Evolutionary conservation across 2,329 filamentous ascomycete species (phyloP).

Genomic region (Aspergillus quadrilineatus): DNA sequence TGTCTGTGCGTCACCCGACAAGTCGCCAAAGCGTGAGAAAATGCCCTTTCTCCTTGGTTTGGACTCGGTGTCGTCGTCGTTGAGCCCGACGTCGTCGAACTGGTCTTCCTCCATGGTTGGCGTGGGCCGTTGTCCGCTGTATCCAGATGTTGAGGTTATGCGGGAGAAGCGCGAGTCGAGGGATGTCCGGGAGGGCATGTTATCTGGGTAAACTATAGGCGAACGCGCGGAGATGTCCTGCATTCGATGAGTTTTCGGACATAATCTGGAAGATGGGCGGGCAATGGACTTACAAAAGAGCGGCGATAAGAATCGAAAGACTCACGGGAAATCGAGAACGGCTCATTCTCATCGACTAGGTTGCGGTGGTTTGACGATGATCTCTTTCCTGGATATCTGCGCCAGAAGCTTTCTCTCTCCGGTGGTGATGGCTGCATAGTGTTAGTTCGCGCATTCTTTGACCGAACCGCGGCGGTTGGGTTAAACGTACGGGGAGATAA

Average conservation of each 20-base stretch:
- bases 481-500: slow-evolving; percentile 73
- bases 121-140: slow-evolving; percentile 53
- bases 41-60: slow-evolving; percentile 78
- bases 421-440: slow-evolving; percentile 72
- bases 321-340: slow-evolving; percentile 91
- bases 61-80: slow-evolving; percentile 60
- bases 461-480: not conserved
- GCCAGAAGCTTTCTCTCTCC: slow-evolving; percentile 81
- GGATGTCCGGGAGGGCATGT: slow-evolving; percentile 67
- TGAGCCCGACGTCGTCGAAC: slow-evolving; percentile 88
- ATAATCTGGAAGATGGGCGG: slow-evolving; percentile 1
- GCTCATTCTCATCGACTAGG: slow-evolving; percentile 78
- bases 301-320: slow-evolving; percentile 96
- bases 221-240: slow-evolving; percentile 90
- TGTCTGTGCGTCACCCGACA: slow-evolving; percentile 36
- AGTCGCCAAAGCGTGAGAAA: slow-evolving; percentile 70
- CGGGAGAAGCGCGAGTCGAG: slow-evolving; percentile 72
- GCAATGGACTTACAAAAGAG: slow-evolving; percentile 71
- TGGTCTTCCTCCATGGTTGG: slow-evolving; percentile 71
- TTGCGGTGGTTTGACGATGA: slow-evolving; percentile 59
- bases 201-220: slow-evolving; percentile 63
- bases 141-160: slow-evolving; percentile 59
- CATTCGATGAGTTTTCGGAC: not conserved
- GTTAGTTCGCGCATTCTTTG: slow-evolving; percentile 5
- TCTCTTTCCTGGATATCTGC: slow-evolving; percentile 48